Percentiles rank a stretch among this genome's conserved stretches.
Conservation (phyloP, 345 rosid species). For the Acer saccharum region DNA sequence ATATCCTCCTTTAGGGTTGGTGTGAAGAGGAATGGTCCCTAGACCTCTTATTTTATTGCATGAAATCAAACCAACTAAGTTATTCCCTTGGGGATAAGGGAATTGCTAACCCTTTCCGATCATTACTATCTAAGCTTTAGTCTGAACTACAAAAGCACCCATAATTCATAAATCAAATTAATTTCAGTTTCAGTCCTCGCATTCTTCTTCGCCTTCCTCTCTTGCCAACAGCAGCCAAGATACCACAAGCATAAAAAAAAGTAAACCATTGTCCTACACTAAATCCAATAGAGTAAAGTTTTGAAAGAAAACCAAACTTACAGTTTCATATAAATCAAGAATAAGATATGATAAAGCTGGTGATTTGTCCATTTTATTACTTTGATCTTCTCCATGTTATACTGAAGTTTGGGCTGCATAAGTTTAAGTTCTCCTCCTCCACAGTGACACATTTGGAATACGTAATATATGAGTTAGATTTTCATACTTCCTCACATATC, state of each 20-base stretch:
- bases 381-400: neutral
- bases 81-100: too few species aligned
- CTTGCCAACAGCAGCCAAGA: neutral
- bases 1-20: too few species aligned
- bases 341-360: neutral
- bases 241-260: neutral
- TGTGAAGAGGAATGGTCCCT: too few species aligned
- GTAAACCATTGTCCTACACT: neutral
- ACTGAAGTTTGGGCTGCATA: neutral
- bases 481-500: neutral
- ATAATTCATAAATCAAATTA: too few species aligned
- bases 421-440: neutral
- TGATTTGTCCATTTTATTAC: neutral
- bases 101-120: too few species aligned
- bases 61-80: too few species aligned
- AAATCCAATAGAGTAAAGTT: neutral
- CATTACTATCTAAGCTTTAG: too few species aligned
- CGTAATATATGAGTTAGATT: neutral
- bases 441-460: neutral
- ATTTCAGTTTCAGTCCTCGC: neutral
- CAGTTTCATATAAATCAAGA: neutral
- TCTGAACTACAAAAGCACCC: too few species aligned
- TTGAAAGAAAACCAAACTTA: conserved; percentile 3
- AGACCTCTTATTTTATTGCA: too few species aligned
- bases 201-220: neutral